phyloP scores from a whole-genome alignment of 108 stramenopile genomes.

The Nitzschia putrida region DNA sequence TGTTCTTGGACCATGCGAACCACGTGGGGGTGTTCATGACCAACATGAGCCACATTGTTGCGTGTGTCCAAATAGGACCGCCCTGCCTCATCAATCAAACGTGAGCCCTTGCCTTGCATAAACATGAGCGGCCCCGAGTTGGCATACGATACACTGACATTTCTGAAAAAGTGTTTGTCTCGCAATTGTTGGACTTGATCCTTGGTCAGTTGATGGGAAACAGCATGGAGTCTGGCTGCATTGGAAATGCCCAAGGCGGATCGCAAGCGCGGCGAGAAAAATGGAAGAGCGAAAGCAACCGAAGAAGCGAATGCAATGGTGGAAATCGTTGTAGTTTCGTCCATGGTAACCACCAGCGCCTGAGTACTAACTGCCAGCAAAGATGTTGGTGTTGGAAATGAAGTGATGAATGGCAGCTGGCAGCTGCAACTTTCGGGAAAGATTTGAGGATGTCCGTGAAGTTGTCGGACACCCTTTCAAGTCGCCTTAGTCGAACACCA shows the following conservation, averaged over 20 bases:
- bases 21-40: slow-evolving; percentile 79
- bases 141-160: slow-evolving; percentile 71
- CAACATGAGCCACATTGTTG: slow-evolving; percentile 91
- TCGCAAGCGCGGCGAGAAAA: neutral
- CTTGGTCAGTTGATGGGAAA: slow-evolving; percentile 21
- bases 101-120: slow-evolving; percentile 53
- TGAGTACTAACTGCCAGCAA: neutral
- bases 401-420: neutral
- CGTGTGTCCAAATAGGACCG: slow-evolving; percentile 79
- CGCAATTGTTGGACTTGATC: slow-evolving; percentile 56
- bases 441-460: neutral
- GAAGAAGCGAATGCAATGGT: slow-evolving; percentile 11
- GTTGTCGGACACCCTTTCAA: no score
- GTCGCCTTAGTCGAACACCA: no score
- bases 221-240: neutral
- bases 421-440: neutral
- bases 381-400: no score
- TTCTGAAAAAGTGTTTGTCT: slow-evolving; percentile 54
- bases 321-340: neutral
- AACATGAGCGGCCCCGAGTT: slow-evolving; percentile 77
- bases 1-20: slow-evolving; percentile 70
- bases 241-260: slow-evolving; percentile 1
- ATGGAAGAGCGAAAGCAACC: neutral
- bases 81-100: slow-evolving; percentile 68
- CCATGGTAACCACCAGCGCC: neutral